Evolutionary conservation across 352 stramenopile species (phyloP), one percentile per base, ranked within the genome.

Genomic region (Elongisporangium undulatum): DNA sequence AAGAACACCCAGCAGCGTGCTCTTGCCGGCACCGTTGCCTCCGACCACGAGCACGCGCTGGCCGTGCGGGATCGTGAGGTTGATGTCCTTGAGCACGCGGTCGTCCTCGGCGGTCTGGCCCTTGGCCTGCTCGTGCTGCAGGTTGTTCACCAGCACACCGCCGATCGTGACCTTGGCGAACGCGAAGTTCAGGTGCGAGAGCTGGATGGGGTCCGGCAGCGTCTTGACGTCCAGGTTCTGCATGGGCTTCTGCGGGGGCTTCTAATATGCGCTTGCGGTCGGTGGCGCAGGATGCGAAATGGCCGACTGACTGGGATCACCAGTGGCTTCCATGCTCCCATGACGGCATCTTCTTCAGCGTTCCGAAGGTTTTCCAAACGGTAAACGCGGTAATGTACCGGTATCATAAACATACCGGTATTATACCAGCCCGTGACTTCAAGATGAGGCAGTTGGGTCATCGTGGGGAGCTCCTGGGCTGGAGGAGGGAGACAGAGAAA

Each of bases 11-110:
- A 99, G 72, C 55, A 99, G 64, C 17, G 97, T 99, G 55, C 84
- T 97, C 68, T 98, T 98, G n/a, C 92, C 90, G 17, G 86, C 90
- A 55, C 96, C 96, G 68, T 99, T 99, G 62, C 89, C 90, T n/a
- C 96, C 96, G 17, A 98, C 87, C 7, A 98, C 76, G 9, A 98
- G 78, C 62, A 97, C 96, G 29, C 95, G 82, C 39, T 95, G 90
- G 21, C 93, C 93, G 1, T 67, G 67, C 15, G 75, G 63, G 1
- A 99, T 59, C 24, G 83, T 85, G 12, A 98, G 62, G 67, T 79
- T 89, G 21, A 98, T 68, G 70, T 97, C 74, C 24, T 87, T 67
- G 4, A 99, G 75, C 60, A 98, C 92, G 13, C 81, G 82, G 61
- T 89, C 76, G 19, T 38, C 54, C 39, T 26, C 52, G 21, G 39